These are phyloP conservation scores for Talaromyces sp. DNA, from an alignment of 2,329 filamentous ascomycete species.

Conservation along the genomic window DNA sequence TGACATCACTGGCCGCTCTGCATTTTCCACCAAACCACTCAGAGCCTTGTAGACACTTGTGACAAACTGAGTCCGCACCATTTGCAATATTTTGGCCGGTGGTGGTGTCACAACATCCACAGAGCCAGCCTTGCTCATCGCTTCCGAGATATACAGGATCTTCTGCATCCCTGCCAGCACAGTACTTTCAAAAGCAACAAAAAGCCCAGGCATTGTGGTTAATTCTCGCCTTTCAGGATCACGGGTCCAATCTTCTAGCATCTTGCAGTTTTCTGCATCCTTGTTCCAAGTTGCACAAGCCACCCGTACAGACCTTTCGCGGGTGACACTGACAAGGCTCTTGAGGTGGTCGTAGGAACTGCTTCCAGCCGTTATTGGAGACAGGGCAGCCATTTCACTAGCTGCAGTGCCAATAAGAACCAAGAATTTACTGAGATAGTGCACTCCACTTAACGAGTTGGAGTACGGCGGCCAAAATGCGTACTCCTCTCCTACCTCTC, in stretches of 20 bases:
- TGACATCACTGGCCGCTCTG: conserved; percentile 66
- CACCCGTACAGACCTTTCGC: conserved; percentile 80
- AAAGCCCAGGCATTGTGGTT: conserved; percentile 83
- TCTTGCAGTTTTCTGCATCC: conserved; percentile 87
- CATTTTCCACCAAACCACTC: conserved; percentile 95
- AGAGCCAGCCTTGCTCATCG: conserved; percentile 66
- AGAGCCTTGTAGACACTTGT: conserved; percentile 90
- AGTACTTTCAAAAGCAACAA: conserved; percentile 77
- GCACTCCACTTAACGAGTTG: conserved; percentile 85
- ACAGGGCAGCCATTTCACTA: conserved; percentile 74
- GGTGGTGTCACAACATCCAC: conserved; percentile 79
- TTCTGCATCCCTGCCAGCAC: conserved; percentile 86
- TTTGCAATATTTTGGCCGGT: conserved; percentile 78
- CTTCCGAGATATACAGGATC: conserved; percentile 87
- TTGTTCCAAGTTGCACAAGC: conserved; percentile 88
- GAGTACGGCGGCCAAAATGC: conserved; percentile 95
- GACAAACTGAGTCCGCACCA: conserved; percentile 88
- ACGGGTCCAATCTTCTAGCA: conserved; percentile 89
- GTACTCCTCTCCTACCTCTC: conserved; percentile 86
- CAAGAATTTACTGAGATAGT: conserved; percentile 80
- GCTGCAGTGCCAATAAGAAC: conserved; percentile 79
- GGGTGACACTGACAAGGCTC: conserved; percentile 66
- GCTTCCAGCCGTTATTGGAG: conserved; percentile 55
- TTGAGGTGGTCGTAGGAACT: conserved; percentile 66
- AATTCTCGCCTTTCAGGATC: conserved; percentile 76